Percentiles rank a stretch among this genome's conserved stretches.
Conservation (phyloP, 768 basidiomycete species). For the Clitopilus passeckerianus region DNA sequence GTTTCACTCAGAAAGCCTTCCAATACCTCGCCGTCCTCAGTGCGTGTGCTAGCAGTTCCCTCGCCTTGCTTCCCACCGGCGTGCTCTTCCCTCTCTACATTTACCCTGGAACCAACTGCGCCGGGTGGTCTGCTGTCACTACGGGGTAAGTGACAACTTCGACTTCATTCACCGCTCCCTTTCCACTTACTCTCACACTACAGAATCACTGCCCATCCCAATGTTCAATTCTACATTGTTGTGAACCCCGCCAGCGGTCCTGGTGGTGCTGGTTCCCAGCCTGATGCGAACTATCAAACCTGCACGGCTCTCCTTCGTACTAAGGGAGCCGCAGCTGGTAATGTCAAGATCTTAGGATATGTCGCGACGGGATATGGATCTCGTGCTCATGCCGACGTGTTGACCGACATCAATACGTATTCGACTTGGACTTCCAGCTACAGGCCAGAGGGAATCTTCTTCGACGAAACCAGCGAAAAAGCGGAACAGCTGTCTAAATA, state of each 20-base stretch:
- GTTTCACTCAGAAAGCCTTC: not conserved
- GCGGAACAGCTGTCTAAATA: constrained; percentile 16
- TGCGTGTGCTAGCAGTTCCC: constrained; percentile 2
- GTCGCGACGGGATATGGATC: constrained; percentile 20
- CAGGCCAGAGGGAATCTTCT: constrained; percentile 27
- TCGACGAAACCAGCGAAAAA: constrained; percentile 23
- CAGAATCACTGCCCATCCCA: constrained; percentile 21
- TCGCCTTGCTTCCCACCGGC: constrained; percentile 16
- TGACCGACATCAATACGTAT: constrained; percentile 24
- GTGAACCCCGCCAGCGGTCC: constrained; percentile 28
- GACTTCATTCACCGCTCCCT: not conserved
- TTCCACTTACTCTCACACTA: not conserved
- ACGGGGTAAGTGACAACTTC: constrained; percentile 12
- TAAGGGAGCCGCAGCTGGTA: constrained; percentile 8
- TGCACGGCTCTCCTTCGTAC: constrained; percentile 18
- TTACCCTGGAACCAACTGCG: constrained; percentile 19
- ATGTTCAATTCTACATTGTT: constrained; percentile 22
- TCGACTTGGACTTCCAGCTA: constrained; percentile 22
- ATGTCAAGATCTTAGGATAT: constrained; percentile 26
- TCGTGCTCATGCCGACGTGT: constrained; percentile 15
- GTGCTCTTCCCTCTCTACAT: constrained; percentile 27
- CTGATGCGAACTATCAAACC: constrained; percentile 22
- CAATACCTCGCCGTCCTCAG: constrained; percentile 2
- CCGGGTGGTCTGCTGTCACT: constrained; percentile 19
- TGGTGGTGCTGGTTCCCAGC: constrained; percentile 17